These are phyloP conservation scores for Trichoderma oligosporum DNA, from an alignment of 2,329 filamentous ascomycete species.

Conservation along the genomic window DNA sequence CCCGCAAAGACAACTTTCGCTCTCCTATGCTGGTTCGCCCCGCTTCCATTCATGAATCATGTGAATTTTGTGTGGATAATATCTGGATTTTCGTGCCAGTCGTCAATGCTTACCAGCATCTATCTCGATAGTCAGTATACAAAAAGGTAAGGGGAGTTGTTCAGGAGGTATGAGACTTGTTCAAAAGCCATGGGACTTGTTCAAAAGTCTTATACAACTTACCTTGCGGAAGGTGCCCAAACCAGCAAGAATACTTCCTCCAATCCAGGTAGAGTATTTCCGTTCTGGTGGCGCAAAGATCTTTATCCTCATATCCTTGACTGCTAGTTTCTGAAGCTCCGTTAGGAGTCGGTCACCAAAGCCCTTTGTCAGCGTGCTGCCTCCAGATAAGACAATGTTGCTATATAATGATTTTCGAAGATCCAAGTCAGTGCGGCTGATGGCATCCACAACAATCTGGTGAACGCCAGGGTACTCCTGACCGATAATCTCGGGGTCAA, in stretches of 20 bases:
- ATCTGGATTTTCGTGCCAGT: constrained; percentile 99
- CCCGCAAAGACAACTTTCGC: constrained; percentile 14
- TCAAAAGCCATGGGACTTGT: background rate
- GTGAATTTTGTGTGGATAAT: constrained; percentile 98
- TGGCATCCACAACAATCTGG: constrained; percentile 95
- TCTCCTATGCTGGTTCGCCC: constrained; percentile 12
- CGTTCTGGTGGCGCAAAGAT: constrained; percentile 97
- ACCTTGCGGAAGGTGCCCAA: constrained; percentile 98
- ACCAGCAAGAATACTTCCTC: constrained; percentile 92
- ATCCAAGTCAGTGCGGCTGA: constrained; percentile 92
- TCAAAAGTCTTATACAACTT: constrained; percentile 32
- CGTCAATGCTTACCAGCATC: constrained; percentile 99
- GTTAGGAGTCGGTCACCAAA: constrained; percentile 90
- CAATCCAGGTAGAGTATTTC: constrained; percentile 99
- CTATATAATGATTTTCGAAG: constrained; percentile 89
- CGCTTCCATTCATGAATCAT: constrained; percentile 40
- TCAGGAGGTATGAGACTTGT: too few relatives aligned
- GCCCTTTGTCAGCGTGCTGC: constrained; percentile 92
- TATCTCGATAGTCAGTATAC: constrained; percentile 36
- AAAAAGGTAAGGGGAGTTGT: too few relatives aligned
- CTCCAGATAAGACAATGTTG: constrained; percentile 95
- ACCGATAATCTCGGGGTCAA: constrained; percentile 94
- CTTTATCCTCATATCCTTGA: constrained; percentile 99
- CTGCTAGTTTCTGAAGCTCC: constrained; percentile 87
- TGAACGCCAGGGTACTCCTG: constrained; percentile 96